Conservation (phyloP, 2,329 filamentous ascomycete genomes). For the Elsinoe necatrix region DNA sequence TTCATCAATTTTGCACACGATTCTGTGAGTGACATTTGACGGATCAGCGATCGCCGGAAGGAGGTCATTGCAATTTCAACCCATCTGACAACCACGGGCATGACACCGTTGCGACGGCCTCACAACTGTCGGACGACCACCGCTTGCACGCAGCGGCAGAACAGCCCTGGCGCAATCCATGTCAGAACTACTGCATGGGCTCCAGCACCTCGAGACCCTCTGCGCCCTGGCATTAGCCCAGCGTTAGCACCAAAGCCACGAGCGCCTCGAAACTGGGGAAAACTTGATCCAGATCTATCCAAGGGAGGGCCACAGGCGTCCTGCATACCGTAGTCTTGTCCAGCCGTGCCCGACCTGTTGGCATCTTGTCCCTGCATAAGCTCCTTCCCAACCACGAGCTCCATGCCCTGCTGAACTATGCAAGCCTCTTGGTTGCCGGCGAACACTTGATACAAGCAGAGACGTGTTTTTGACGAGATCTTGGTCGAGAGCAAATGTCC, state of each 20-base stretch:
- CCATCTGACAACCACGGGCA: slow-evolving; percentile 7
- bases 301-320: not conserved
- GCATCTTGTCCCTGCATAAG: not conserved
- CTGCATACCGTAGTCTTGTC: not conserved
- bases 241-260: slow-evolving; percentile 8
- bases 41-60: slow-evolving; percentile 12
- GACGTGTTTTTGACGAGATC: not conserved
- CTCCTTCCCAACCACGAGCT: not conserved
- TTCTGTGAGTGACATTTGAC: slow-evolving; percentile 3
- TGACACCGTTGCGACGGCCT: not conserved
- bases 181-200: not conserved
- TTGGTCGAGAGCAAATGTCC: slow-evolving; percentile 6
- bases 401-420: not conserved
- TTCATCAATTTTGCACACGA: not conserved
- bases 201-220: not conserved
- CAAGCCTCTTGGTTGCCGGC: not conserved
- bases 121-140: slow-evolving; percentile 5
- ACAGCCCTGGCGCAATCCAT: not conserved
- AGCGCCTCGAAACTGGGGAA: slow-evolving; percentile 10
- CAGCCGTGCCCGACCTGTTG: not conserved
- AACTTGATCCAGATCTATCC: not conserved
- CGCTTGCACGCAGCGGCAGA: not conserved
- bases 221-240: not conserved
- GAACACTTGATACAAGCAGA: not conserved
- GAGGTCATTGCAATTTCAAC: slow-evolving; percentile 10